Evolutionary conservation across 805 yeast species (phyloP).

Genomic region (Vanderwaltozyma yarrowii): DNA sequence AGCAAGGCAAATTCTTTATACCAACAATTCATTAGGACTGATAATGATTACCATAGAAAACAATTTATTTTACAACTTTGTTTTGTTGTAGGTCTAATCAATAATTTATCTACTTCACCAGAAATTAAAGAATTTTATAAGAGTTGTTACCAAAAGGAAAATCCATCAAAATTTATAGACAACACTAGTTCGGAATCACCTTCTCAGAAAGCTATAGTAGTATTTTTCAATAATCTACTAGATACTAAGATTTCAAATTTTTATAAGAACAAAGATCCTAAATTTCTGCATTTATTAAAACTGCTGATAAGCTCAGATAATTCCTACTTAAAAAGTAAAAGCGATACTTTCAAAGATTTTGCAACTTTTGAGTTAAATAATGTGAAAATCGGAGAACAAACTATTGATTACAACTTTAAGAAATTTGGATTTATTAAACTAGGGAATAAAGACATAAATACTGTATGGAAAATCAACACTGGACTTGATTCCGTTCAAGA

Average conservation of each 20-base stretch:
- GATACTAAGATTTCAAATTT: constrained; percentile 14
- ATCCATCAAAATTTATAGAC: constrained; percentile 8
- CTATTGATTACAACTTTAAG: constrained; percentile 16
- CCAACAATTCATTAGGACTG: constrained; percentile 13
- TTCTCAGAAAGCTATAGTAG: constrained; percentile 9
- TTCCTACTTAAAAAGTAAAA: constrained; percentile 11
- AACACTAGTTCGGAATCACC: constrained; percentile 7
- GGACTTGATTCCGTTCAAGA: constrained; percentile 30
- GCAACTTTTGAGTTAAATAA: constrained; percentile 9
- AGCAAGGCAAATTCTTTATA: constrained; percentile 13
- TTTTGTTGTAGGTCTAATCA: constrained; percentile 10
- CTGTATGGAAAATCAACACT: constrained; percentile 31
- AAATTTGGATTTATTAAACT: constrained; percentile 24
- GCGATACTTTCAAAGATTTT: constrained; percentile 19
- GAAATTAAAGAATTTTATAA: constrained; percentile 15
- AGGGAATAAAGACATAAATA: constrained; percentile 26
- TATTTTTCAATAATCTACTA: constrained; percentile 10
- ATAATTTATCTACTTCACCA: constrained; percentile 9
- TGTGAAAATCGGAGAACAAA: background rate
- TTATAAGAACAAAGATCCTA: constrained; percentile 17
- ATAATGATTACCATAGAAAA: constrained; percentile 22
- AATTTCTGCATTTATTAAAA: constrained; percentile 10
- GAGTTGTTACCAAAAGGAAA: constrained; percentile 14
- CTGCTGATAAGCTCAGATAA: constrained; percentile 10
- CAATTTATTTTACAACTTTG: constrained; percentile 20